A percentile compares a stretch with the other conserved stretches of the same genome.
Evolutionary conservation across 2,329 filamentous ascomycete species (phyloP).

Genomic region (Stromatinia cepivora): DNA sequence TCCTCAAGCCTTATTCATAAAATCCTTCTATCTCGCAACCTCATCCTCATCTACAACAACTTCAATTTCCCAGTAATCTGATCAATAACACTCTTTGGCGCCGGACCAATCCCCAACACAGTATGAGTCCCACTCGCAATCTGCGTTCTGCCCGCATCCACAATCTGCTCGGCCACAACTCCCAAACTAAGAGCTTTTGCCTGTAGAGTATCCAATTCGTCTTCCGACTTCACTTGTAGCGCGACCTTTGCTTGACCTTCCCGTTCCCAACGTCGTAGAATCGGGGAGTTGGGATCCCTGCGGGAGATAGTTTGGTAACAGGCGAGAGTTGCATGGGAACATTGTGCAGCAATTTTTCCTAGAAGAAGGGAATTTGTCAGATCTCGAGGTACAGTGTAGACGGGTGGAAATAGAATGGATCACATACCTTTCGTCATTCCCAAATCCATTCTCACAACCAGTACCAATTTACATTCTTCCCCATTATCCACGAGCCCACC

Average conservation of each 20-base stretch:
- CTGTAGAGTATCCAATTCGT: constrained; percentile 73
- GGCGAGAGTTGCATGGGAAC: constrained; percentile 91
- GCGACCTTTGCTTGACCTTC: constrained; percentile 92
- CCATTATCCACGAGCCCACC: constrained; percentile 42
- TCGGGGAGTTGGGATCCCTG: constrained; percentile 54
- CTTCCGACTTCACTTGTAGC: constrained; percentile 82
- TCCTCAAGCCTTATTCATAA: too few relatives aligned
- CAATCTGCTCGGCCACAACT: constrained; percentile 83
- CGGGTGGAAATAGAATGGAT: constrained; percentile 21
- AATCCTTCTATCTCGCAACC: neutral
- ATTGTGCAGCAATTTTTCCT: constrained; percentile 98
- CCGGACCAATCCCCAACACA: constrained; percentile 80
- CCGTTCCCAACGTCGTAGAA: constrained; percentile 83
- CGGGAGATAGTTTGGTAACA: constrained; percentile 85
- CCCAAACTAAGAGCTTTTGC: constrained; percentile 80
- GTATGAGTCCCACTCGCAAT: constrained; percentile 92
- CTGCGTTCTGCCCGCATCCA: constrained; percentile 95
- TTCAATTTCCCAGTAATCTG: constrained; percentile 82
- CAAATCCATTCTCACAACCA: constrained; percentile 89
- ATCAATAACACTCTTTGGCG: constrained; percentile 84
- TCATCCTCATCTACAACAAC: constrained; percentile 59
- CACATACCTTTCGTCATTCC: constrained; percentile 92
- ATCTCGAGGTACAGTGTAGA: neutral
- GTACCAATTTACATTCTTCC: constrained; percentile 91
- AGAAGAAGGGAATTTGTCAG: constrained; percentile 11